Conservation (phyloP, 2,329 filamentous ascomycete genomes). For the Orbilia ellipsospora region DNA sequence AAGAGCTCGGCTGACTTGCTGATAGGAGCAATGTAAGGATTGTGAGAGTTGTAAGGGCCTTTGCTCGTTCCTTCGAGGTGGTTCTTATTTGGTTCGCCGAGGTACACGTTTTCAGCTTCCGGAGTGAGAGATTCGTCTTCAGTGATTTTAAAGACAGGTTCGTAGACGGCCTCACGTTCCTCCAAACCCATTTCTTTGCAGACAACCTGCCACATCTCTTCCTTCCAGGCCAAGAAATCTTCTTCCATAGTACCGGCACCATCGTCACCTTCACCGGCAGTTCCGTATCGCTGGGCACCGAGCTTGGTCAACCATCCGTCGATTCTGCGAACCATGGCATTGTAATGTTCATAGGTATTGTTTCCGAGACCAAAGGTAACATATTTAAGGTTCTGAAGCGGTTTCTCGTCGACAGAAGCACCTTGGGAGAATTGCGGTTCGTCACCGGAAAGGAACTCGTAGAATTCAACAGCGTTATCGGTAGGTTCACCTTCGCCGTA, state of each 20-base stretch:
- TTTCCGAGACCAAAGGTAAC: slow-evolving; percentile 97
- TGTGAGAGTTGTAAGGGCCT: slow-evolving; percentile 94
- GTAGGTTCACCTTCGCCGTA: slow-evolving; percentile 99
- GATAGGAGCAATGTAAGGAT: slow-evolving; percentile 95
- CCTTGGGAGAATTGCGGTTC: slow-evolving; percentile 83
- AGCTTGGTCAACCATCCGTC: slow-evolving; percentile 82
- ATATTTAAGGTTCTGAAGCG: slow-evolving; percentile 86
- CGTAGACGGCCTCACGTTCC: slow-evolving; percentile 95
- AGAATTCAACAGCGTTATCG: slow-evolving; percentile 98
- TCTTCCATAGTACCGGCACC: slow-evolving; percentile 99
- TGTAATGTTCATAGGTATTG: slow-evolving; percentile 99
- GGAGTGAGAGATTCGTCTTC: slow-evolving; percentile 78
- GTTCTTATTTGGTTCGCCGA: slow-evolving; percentile 96
- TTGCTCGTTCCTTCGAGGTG: slow-evolving; percentile 86
- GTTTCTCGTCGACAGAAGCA: slow-evolving; percentile 71
- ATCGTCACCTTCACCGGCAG: slow-evolving; percentile 94
- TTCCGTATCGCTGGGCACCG: slow-evolving; percentile 84
- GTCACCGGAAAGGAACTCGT: slow-evolving; percentile 90
- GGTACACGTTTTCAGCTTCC: slow-evolving; percentile 84
- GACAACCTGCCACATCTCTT: slow-evolving; percentile 95
- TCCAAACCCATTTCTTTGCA: slow-evolving; percentile 85
- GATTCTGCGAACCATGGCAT: slow-evolving; percentile 95
- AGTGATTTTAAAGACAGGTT: slow-evolving; percentile 85
- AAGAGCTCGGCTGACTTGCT: slow-evolving; percentile 91
- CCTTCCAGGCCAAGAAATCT: slow-evolving; percentile 98